phyloP scores from a whole-genome alignment of 805 yeast genomes.

The Schizosaccharomyces octosporus region DNA sequence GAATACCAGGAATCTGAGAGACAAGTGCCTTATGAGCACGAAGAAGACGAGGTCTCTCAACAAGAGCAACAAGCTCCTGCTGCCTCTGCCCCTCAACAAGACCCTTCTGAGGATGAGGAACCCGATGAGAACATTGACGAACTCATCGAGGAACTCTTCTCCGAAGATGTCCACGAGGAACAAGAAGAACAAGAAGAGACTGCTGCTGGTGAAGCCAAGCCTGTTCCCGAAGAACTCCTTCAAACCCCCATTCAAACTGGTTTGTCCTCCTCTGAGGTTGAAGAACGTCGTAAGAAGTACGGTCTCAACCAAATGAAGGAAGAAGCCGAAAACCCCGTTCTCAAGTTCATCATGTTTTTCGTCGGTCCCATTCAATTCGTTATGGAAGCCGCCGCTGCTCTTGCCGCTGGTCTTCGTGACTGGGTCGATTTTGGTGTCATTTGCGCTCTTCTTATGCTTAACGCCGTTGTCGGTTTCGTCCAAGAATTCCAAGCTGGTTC shows the following conservation, averaged over 20 bases:
- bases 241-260: conserved; percentile 63
- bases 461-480: conserved; percentile 84
- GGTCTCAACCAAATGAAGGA: conserved; percentile 83
- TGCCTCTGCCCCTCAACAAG: not conserved
- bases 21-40: not conserved
- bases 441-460: conserved; percentile 60
- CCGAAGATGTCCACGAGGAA: conserved; percentile 10
- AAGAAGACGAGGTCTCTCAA: not conserved
- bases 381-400: conserved; percentile 85
- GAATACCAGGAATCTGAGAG: not conserved
- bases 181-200: conserved; percentile 19
- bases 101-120: conserved; percentile 10
- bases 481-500: conserved; percentile 98
- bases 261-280: conserved; percentile 53
- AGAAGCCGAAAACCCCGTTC: conserved; percentile 53
- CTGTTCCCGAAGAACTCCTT: conserved; percentile 65
- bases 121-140: conserved; percentile 33
- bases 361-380: conserved; percentile 92
- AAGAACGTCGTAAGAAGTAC: conserved; percentile 65
- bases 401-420: conserved; percentile 90
- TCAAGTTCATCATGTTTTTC: conserved; percentile 68
- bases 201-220: conserved; percentile 34
- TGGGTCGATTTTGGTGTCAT: conserved; percentile 98
- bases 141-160: conserved; percentile 42
- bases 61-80: not conserved